Conservation (phyloP, 805 yeast genomes). For the Teunomyces panamensis region DNA sequence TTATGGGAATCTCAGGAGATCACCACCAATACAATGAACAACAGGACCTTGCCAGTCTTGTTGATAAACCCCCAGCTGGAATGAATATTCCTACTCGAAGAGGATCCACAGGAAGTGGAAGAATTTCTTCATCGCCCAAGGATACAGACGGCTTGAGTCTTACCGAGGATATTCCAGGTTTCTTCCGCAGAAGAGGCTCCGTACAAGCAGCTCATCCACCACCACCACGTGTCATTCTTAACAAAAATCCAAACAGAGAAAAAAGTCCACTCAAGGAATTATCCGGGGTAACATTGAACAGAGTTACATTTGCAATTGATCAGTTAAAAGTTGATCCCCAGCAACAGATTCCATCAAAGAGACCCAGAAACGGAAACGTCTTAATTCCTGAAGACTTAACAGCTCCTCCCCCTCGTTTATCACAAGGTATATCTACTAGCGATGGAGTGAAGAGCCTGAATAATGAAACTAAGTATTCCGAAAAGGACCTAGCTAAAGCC, state of each 20-base stretch:
- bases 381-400: constrained; percentile 60
- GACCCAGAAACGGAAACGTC: constrained; percentile 54
- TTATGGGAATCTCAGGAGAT: constrained; percentile 7
- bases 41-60: constrained; percentile 22
- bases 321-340: constrained; percentile 63
- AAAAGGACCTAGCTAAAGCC: constrained; percentile 53
- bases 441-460: constrained; percentile 23
- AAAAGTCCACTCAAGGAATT: constrained; percentile 31
- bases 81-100: not conserved
- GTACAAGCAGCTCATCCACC: not conserved
- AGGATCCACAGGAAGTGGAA: not conserved
- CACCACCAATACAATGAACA: not conserved
- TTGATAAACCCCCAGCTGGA: constrained; percentile 27
- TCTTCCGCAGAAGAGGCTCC: constrained; percentile 2
- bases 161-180: not conserved
- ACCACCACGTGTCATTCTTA: constrained; percentile 35
- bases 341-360: constrained; percentile 58
- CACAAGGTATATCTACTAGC: constrained; percentile 61
- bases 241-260: constrained; percentile 42
- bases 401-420: constrained; percentile 60
- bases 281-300: constrained; percentile 42
- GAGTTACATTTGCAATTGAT: constrained; percentile 78
- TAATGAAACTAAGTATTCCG: constrained; percentile 30
- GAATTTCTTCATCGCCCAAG: not conserved
- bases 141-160: not conserved